A percentile compares a stretch with the other conserved stretches of the same genome.
Evolutionary conservation across 371 early-diverging fungal genomes (phyloP).

Genomic region (Mucor plumbeus): DNA sequence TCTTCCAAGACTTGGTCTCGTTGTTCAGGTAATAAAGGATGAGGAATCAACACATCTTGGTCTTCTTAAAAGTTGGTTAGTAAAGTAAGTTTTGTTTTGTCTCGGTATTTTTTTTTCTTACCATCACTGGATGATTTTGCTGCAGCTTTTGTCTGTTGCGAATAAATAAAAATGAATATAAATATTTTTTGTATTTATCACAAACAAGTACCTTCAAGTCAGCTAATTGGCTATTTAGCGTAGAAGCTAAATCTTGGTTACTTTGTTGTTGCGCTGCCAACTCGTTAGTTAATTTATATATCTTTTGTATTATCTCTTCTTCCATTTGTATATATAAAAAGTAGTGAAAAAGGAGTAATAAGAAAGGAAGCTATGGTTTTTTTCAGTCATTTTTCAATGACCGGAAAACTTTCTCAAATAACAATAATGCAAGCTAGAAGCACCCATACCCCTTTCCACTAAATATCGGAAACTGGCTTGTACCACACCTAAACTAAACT

Average conservation of each 20-base stretch:
- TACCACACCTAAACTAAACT: no score
- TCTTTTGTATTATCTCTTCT: slow-evolving; percentile 38
- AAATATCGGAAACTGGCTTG: no score
- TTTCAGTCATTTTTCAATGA: not conserved
- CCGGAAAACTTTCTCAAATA: not conserved
- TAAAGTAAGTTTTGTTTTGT: not conserved
- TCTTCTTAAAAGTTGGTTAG: not conserved
- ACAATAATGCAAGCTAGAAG: not conserved
- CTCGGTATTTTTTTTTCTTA: not conserved
- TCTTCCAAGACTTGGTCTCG: slow-evolving; percentile 29
- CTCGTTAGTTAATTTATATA: slow-evolving; percentile 41
- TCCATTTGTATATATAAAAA: slow-evolving; percentile 31
- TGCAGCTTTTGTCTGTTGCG: slow-evolving; percentile 13
- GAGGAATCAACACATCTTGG: not conserved
- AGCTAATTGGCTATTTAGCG: slow-evolving; percentile 24
- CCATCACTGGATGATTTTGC: slow-evolving; percentile 17
- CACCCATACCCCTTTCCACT: not conserved
- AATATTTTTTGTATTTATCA: not conserved
- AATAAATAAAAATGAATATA: not conserved
- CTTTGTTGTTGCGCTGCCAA: slow-evolving; percentile 36
- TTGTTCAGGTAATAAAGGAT: slow-evolving; percentile 19
- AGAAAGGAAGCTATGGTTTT: not conserved
- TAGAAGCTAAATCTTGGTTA: slow-evolving; percentile 39
- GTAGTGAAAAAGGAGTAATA: slow-evolving; percentile 2
- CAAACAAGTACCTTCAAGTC: slow-evolving; percentile 35